Conservation (phyloP, 2,329 filamentous ascomycete genomes). For the Purpureocillium takamizusanense region DNA sequence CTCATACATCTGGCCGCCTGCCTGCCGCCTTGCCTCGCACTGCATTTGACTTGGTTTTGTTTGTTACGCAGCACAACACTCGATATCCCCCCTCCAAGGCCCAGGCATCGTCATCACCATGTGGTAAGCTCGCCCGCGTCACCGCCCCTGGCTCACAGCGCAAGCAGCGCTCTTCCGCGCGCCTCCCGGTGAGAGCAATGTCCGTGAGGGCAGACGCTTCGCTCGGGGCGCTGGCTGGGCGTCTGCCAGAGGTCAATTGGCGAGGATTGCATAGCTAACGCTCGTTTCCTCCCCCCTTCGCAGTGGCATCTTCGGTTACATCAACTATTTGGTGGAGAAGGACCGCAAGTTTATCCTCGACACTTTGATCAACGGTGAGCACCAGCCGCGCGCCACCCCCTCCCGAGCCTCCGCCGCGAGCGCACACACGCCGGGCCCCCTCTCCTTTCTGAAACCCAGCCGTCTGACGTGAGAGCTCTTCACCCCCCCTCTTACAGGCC, state of each 20-base stretch:
- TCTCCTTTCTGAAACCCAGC: slow-evolving; percentile 15
- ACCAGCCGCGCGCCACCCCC: slow-evolving; percentile 2
- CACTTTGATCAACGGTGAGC: slow-evolving; percentile 88
- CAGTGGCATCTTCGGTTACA: slow-evolving; percentile 95
- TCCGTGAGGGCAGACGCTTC: not conserved
- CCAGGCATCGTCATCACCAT: slow-evolving; percentile 10
- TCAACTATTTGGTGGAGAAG: slow-evolving; percentile 99
- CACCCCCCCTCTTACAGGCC: slow-evolving; percentile 45
- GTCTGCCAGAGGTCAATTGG: slow-evolving; percentile 9
- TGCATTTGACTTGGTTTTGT: slow-evolving; percentile 1
- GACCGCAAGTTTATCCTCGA: slow-evolving; percentile 94
- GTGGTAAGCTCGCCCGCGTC: slow-evolving; percentile 12
- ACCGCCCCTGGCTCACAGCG: slow-evolving; percentile 10
- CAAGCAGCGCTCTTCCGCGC: too few relatives aligned
- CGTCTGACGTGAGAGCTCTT: slow-evolving; percentile 8
- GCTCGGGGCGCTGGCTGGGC: not conserved
- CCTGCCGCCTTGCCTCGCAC: slow-evolving; percentile 1
- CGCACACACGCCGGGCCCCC: not conserved
- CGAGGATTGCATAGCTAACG: slow-evolving; percentile 14
- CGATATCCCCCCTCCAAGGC: slow-evolving; percentile 4
- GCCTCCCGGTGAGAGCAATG: not conserved
- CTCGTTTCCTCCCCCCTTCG: slow-evolving; percentile 9
- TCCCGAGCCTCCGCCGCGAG: slow-evolving; percentile 2
- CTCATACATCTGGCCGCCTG: not conserved
- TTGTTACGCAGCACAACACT: slow-evolving; percentile 1